Percentiles rank a stretch among this genome's conserved stretches.
Conservation (phyloP, 75 land plant genomes). For the Pinus albicaulis region DNA sequence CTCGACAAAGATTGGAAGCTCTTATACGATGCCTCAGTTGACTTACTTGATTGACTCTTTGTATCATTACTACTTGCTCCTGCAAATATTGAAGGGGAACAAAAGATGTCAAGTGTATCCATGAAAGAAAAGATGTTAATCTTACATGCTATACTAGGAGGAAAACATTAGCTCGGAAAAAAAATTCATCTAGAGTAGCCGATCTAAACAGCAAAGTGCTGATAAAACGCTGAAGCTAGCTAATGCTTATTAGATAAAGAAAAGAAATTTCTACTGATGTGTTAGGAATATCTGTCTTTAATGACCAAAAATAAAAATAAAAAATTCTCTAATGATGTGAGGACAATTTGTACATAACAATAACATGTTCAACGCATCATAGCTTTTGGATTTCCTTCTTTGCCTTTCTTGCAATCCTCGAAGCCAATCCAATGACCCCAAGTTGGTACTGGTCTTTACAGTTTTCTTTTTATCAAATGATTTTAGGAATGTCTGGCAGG, state of each 20-base stretch:
- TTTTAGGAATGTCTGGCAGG: too few species aligned
- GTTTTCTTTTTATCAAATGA: too few species aligned
- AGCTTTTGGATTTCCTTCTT: neutral
- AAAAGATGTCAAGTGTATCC: too few species aligned
- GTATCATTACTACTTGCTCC: constrained; percentile 2
- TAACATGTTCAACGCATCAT: neutral
- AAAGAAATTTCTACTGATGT: too few species aligned
- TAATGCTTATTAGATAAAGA: neutral
- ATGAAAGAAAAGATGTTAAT: neutral
- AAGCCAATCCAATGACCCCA: too few species aligned
- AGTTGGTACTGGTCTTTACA: too few species aligned
- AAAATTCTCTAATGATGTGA: neutral
- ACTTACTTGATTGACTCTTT: constrained; percentile 11
- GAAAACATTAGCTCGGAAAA: neutral
- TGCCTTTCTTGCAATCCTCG: too few species aligned
- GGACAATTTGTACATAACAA: neutral
- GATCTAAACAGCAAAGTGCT: neutral
- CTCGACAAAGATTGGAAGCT: neutral
- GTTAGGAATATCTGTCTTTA: neutral
- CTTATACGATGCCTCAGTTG: neutral
- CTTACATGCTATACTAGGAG: neutral
- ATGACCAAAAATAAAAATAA: neutral
- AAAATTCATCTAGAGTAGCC: neutral
- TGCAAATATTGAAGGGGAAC: constrained; percentile 2
- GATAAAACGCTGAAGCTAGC: neutral